phyloP scores from a whole-genome alignment of 1,139 yeast species.

The Geotrichum restrictum region DNA sequence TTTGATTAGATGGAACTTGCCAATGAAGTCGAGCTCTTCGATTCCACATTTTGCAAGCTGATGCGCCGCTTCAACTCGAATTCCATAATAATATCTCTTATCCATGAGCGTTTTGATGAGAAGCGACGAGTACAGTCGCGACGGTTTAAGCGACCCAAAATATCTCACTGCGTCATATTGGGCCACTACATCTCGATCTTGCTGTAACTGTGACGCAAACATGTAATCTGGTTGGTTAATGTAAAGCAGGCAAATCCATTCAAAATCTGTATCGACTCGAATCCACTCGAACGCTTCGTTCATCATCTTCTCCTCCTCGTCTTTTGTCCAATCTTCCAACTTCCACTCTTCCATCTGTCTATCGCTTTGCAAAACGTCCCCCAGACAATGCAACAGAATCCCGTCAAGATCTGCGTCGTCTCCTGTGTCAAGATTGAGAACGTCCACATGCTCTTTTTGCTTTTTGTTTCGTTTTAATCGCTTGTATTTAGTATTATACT shows the following conservation, averaged over 20 bases:
- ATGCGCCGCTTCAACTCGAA: constrained; percentile 79
- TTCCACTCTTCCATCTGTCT: constrained; percentile 68
- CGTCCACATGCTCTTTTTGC: constrained; percentile 36
- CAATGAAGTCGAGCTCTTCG: constrained; percentile 60
- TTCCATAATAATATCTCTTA: constrained; percentile 79
- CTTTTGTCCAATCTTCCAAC: constrained; percentile 66
- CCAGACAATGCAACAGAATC: constrained; percentile 59
- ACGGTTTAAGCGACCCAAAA: constrained; percentile 63
- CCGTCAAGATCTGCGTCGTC: constrained; percentile 39
- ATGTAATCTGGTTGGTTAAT: constrained; percentile 91
- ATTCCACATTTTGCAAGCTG: constrained; percentile 69
- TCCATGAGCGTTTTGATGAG: constrained; percentile 81
- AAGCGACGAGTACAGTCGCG: constrained; percentile 67
- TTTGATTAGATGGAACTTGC: constrained; percentile 65
- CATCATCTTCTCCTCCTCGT: constrained; percentile 63
- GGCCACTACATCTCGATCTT: constrained; percentile 95
- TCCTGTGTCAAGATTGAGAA: constrained; percentile 22
- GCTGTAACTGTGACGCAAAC: constrained; percentile 90
- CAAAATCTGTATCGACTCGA: constrained; percentile 92
- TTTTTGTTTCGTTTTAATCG: constrained; percentile 65
- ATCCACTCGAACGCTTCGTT: constrained; percentile 97
- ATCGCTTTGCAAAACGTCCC: constrained; percentile 65
- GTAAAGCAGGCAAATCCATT: constrained; percentile 83
- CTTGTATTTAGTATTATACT: constrained; percentile 85
- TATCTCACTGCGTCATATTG: constrained; percentile 79